These are phyloP conservation scores for Biscogniauxia mediterranea DNA, from an alignment of 2,329 filamentous ascomycete genomes.

Conservation along the genomic window DNA sequence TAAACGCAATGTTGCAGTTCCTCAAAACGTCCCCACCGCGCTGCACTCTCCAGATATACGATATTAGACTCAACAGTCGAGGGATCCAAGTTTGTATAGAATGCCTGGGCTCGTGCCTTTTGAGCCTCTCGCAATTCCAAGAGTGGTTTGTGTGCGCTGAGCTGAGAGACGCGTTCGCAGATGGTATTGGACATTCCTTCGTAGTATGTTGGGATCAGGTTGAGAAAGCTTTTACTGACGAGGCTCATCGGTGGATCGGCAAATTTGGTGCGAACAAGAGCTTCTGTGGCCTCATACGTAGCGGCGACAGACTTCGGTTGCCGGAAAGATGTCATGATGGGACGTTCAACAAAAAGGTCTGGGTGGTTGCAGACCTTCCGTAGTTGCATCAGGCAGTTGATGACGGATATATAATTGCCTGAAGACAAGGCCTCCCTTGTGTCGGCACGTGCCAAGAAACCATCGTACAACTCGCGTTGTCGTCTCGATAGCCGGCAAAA, in stretches of 20 bases:
- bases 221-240: conserved; percentile 74
- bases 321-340: conserved; percentile 94
- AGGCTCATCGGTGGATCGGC: conserved; percentile 58
- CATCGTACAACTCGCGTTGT: conserved; percentile 93
- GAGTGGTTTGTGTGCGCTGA: conserved; percentile 69
- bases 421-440: conserved; percentile 86
- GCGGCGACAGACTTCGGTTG: conserved; percentile 78
- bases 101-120: conserved; percentile 57
- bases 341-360: conserved; percentile 91
- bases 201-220: conserved; percentile 70
- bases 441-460: conserved; percentile 86
- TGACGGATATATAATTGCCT: conserved; percentile 96
- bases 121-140: conserved; percentile 72
- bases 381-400: conserved; percentile 96
- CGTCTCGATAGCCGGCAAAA: conserved; percentile 94
- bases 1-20: conserved; percentile 80
- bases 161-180: conserved; percentile 57
- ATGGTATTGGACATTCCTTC: conserved; percentile 60
- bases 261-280: conserved; percentile 65
- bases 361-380: conserved; percentile 98
- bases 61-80: conserved; percentile 68
- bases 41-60: conserved; percentile 68
- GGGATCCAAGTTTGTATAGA: conserved; percentile 56
- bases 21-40: conserved; percentile 68
- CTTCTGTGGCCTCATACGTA: conserved; percentile 71